phyloP scores from a whole-genome alignment of 2,329 filamentous ascomycete species.

The Microcyclosporella mali region DNA sequence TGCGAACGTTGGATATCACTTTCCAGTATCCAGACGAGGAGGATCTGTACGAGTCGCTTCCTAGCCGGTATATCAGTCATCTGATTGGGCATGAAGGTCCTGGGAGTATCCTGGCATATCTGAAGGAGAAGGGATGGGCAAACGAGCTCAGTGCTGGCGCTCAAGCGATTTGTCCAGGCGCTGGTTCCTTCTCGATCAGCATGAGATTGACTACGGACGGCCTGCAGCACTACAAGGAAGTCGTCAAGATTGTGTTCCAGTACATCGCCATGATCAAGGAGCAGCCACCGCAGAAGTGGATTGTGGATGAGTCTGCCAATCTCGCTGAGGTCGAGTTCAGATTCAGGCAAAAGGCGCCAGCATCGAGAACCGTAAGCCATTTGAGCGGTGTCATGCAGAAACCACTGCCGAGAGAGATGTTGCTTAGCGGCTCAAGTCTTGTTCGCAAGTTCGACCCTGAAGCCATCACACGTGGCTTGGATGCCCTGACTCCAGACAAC shows the following conservation, averaged over 20 bases:
- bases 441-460: conserved; percentile 73
- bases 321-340: conserved; percentile 91
- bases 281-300: conserved; percentile 78
- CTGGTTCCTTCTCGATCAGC: conserved; percentile 71
- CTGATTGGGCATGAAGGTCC: conserved; percentile 89
- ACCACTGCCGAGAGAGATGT: conserved; percentile 75
- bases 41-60: conserved; percentile 68
- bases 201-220: conserved; percentile 80
- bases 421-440: conserved; percentile 72
- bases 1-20: conserved; percentile 67
- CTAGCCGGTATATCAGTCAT: conserved; percentile 79
- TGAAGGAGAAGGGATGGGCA: conserved; percentile 86
- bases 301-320: conserved; percentile 84
- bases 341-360: conserved; percentile 87
- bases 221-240: conserved; percentile 71
- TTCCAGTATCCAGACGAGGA: conserved; percentile 87
- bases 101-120: conserved; percentile 81
- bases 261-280: conserved; percentile 85
- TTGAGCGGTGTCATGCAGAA: conserved; percentile 88
- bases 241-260: conserved; percentile 79
- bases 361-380: conserved; percentile 80
- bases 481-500: conserved; percentile 76
- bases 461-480: conserved; percentile 67
- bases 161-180: conserved; percentile 70
- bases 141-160: conserved; percentile 74